Base-by-base conservation (phyloP, 768 basidiomycete species). In the Tubosaeta sp. region DNA sequence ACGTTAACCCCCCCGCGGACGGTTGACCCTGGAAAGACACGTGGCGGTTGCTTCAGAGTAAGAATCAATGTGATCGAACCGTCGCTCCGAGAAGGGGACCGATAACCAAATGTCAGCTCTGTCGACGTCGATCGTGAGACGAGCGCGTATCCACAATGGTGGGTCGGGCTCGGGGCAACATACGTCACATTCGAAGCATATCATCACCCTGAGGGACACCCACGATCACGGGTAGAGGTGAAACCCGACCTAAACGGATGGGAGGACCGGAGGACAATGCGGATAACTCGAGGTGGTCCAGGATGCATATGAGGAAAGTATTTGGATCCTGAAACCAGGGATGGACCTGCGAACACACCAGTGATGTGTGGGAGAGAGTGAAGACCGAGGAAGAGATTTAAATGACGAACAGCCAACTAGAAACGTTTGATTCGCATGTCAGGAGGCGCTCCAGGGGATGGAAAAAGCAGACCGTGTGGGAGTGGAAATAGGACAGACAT, bases 381-480 rank as follows among this genome's bases (percentile, higher is more conserved):
- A 56, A 48, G 41, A 35, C 36, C 36, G n/a, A 49, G 48, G 49
- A 31, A 46, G 29, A 31, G 38, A 4, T 21, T 13, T 41, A 19
- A 46, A 53, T 44, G 60, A 62, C 44, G 14, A 42, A 60, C 60
- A 48, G 64, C 36, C 53, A 40, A 12, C 31, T 36, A 19, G 31
- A 56, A 65, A 64, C 55, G 60, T 57, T 65, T 59, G 46, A 56
- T 57, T 46, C 53, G 64, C 54, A 52, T 61, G 61, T 44, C 18
- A 11, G n/a, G 46, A 43, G 35, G 44, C 36, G 42, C 32, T 44
- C 25, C 21, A 9, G 10, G 11, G 9, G 47, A 48, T 46, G 35
- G 32, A 16, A 44, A 18, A 19, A 21, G 14, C 13, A 3, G 16
- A 16, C 13, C 2, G 35, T 14, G 31, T 13, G 24, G 36, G 2